phyloP scores from a whole-genome alignment of 129 eudicot species.

The Centaurea solstitialis region DNA sequence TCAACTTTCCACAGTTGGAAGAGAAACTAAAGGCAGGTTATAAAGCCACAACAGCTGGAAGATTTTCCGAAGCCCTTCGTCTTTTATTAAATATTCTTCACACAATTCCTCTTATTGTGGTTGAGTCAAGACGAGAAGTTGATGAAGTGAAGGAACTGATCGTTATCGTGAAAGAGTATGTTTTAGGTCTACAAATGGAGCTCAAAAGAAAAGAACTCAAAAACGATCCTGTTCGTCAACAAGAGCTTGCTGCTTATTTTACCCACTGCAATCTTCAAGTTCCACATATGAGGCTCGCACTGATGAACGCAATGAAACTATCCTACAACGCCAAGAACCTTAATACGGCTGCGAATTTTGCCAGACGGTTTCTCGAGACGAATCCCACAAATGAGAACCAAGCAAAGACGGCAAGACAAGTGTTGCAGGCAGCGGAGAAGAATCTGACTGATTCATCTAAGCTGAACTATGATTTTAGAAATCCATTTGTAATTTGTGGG shows the following conservation, averaged over 20 bases:
- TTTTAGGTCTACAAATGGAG: slow-evolving; percentile 54
- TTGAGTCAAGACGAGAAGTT: slow-evolving; percentile 51
- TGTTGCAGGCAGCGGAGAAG: slow-evolving; percentile 50
- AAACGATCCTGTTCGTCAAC: slow-evolving; percentile 38
- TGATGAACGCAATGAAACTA: slow-evolving; percentile 43
- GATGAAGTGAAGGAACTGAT: slow-evolving; percentile 54
- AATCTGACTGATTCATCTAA: slow-evolving; percentile 39
- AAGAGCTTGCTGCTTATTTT: slow-evolving; percentile 57
- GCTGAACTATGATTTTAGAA: slow-evolving; percentile 52
- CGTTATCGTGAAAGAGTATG: slow-evolving; percentile 42
- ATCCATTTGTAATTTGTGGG: slow-evolving; percentile 56
- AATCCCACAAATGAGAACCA: slow-evolving; percentile 51
- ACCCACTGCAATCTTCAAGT: slow-evolving; percentile 53
- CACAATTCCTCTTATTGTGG: slow-evolving; percentile 51
- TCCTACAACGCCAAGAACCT: slow-evolving; percentile 45
- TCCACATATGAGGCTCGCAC: slow-evolving; percentile 50
- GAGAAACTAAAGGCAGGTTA: slow-evolving; percentile 47
- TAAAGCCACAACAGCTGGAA: slow-evolving; percentile 45
- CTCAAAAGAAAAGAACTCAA: slow-evolving; percentile 41
- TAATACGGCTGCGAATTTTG: slow-evolving; percentile 47
- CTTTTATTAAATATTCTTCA: slow-evolving; percentile 41
- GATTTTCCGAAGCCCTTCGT: slow-evolving; percentile 44
- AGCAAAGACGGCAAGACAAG: slow-evolving; percentile 43
- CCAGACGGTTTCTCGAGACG: slow-evolving; percentile 51
- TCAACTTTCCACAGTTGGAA: slow-evolving; percentile 44